These are phyloP conservation scores for Rutstroemia sp. DNA, from an alignment of 2,329 filamentous ascomycete species.

Conservation along the genomic window DNA sequence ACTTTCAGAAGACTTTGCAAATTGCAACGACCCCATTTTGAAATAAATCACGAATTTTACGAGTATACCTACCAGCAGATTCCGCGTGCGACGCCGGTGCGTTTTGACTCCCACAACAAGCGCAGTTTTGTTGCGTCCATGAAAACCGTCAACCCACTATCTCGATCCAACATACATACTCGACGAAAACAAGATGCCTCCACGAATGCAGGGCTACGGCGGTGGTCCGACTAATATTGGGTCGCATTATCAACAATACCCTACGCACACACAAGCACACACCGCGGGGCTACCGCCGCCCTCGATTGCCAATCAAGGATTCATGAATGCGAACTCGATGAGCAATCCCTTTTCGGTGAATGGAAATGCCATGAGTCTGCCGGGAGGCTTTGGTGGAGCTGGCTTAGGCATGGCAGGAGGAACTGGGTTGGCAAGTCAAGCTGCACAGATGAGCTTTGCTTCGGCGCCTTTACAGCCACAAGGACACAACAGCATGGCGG, in stretches of 20 bases:
- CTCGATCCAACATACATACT: constrained; percentile 27
- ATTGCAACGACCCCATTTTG: background rate
- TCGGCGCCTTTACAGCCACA: constrained; percentile 59
- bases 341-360: constrained; percentile 59
- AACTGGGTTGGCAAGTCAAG: constrained; percentile 77
- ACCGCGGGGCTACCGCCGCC: constrained; percentile 44
- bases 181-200: constrained; percentile 29
- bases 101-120: background rate
- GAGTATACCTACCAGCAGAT: background rate
- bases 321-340: constrained; percentile 61
- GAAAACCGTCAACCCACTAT: constrained; percentile 26
- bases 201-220: constrained; percentile 30
- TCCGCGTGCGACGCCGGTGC: background rate
- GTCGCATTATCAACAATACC: constrained; percentile 38
- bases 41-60: background rate
- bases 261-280: constrained; percentile 38
- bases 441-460: constrained; percentile 79
- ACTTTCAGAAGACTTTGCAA: constrained; percentile 1
- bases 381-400: constrained; percentile 49
- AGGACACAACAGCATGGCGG: constrained; percentile 44
- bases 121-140: constrained; percentile 28
- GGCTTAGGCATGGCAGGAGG: constrained; percentile 41
- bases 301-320: constrained; percentile 60
- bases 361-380: constrained; percentile 45
- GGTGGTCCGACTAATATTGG: constrained; percentile 27